Evolutionary conservation across 768 basidiomycete species (phyloP).

Genomic region (Trametes punicea): DNA sequence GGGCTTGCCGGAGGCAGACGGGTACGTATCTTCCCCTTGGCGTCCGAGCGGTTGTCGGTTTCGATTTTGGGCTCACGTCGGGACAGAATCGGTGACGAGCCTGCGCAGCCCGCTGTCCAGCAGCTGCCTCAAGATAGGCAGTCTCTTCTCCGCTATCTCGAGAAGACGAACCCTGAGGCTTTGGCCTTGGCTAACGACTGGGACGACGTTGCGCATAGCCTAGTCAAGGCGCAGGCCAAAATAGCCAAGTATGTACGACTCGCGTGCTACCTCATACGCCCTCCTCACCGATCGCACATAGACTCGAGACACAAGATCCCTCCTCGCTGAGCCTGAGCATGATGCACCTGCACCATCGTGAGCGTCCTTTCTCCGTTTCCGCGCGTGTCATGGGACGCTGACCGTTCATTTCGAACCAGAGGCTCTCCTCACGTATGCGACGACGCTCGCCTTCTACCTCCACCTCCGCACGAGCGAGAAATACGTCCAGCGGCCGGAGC

Average conservation of each 20-base stretch:
- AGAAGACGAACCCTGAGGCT: slow-evolving; percentile 73
- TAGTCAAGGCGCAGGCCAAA: slow-evolving; percentile 51
- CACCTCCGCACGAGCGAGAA: slow-evolving; percentile 74
- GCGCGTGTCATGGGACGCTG: background rate
- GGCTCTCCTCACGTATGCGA: slow-evolving; percentile 84
- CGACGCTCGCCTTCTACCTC: slow-evolving; percentile 89
- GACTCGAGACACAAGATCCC: slow-evolving; percentile 45
- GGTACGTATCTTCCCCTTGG: slow-evolving; percentile 28
- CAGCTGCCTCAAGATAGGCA: slow-evolving; percentile 54
- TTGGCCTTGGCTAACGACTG: slow-evolving; percentile 81
- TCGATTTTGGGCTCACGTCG: background rate
- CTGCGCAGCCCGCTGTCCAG: slow-evolving; percentile 32
- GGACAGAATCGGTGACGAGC: slow-evolving; percentile 37
- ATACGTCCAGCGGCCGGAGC: slow-evolving; percentile 57
- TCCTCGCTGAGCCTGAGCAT: slow-evolving; percentile 64
- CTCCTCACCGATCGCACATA: slow-evolving; percentile 26
- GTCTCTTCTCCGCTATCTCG: slow-evolving; percentile 59
- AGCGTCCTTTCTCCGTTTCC: slow-evolving; percentile 32
- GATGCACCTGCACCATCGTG: slow-evolving; percentile 86
- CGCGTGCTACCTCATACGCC: background rate
- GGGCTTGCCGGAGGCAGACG: slow-evolving; percentile 27
- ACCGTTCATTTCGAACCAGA: slow-evolving; percentile 44
- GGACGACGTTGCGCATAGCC: slow-evolving; percentile 60
- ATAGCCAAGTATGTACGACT: slow-evolving; percentile 47
- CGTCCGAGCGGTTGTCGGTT: too few species aligned